Base-by-base conservation (phyloP, 345 rosid genomes). In the Ceriops tagal region DNA sequence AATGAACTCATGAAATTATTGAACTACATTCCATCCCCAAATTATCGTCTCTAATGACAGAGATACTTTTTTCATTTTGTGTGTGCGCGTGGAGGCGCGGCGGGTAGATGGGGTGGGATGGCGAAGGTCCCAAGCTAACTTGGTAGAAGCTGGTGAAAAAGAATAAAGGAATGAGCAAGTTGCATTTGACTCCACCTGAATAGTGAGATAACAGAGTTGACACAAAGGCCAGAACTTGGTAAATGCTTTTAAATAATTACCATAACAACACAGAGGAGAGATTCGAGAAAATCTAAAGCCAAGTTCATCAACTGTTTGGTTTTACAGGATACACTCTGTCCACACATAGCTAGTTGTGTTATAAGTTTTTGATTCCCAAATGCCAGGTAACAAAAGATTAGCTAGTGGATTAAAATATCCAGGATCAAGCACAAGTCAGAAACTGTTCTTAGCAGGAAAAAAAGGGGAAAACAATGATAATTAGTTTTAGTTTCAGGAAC, bases 1-100 rank as follows among this genome's bases (percentile, higher is more conserved):
- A 71, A 24, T 32, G 39, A 49, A 37, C 9, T 27, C 64, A n/a
- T 22, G 58, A 27, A 75, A 34, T 4, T 5, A 55, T 27, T 47
- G 13, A 68, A 55, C 65, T 35, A 56, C 57, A 47, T 28, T 61
- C 53, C 68, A 71, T 51, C 22, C 67, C 70, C 67, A 39, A 20
- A 32, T 16, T 43, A 62, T 16, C 2, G 27, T 37, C 64, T 71
- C 20, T 7, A 68, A 16, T 64, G 53, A 32, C 46, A 53, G 47
- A 69, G 63, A 55, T 13, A 43, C 49, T 3, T 39, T 39, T 39
- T 32, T 1, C 30, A 0, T 31, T 34, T 7, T 34, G 37, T 1
- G 37, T 6, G 9, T 1, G 37, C 0, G 34, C 0, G 34, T 5
- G 0, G 32, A 5, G 32, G 26, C 26, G 26, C 26, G 31, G 31